These are phyloP conservation scores for Xylariales sp. DNA, from an alignment of 2,329 filamentous ascomycete species.

Conservation along the genomic window DNA sequence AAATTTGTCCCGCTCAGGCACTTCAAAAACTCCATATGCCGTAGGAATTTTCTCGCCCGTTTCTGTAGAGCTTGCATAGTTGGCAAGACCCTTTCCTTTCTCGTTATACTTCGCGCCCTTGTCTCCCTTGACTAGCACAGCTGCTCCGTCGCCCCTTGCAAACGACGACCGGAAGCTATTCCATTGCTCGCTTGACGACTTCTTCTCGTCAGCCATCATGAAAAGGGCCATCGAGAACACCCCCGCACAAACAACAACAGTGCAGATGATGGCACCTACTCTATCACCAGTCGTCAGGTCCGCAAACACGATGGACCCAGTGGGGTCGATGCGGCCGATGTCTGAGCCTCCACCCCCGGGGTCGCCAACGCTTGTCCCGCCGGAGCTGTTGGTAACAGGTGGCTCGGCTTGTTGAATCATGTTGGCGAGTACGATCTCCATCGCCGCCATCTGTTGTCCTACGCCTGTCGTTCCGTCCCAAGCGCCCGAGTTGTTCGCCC, in stretches of 20 bases:
- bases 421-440: constrained; percentile 61
- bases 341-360: constrained; percentile 42
- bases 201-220: constrained; percentile 44
- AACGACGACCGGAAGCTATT: constrained; percentile 14
- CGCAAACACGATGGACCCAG: constrained; percentile 19
- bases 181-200: constrained; percentile 21
- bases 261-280: constrained; percentile 64
- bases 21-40: no score
- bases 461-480: constrained; percentile 60
- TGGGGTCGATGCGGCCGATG: constrained; percentile 32
- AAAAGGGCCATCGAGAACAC: constrained; percentile 49
- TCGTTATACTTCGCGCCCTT: neutral
- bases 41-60: neutral
- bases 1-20: no score
- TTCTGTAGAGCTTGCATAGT: neutral
- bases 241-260: constrained; percentile 49
- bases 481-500: constrained; percentile 43
- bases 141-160: constrained; percentile 1
- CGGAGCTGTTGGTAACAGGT: constrained; percentile 37
- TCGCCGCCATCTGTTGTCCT: constrained; percentile 66
- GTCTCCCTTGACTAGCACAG: constrained; percentile 2
- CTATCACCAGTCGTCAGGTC: constrained; percentile 56
- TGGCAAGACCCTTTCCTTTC: constrained; percentile 7
- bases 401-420: constrained; percentile 42
- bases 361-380: constrained; percentile 46